A percentile compares a stretch with the other conserved stretches of the same genome.
These are phyloP conservation scores for Vaccinium macrocarpon DNA, from an alignment of 148 eudicot species.

Conservation along the genomic window DNA sequence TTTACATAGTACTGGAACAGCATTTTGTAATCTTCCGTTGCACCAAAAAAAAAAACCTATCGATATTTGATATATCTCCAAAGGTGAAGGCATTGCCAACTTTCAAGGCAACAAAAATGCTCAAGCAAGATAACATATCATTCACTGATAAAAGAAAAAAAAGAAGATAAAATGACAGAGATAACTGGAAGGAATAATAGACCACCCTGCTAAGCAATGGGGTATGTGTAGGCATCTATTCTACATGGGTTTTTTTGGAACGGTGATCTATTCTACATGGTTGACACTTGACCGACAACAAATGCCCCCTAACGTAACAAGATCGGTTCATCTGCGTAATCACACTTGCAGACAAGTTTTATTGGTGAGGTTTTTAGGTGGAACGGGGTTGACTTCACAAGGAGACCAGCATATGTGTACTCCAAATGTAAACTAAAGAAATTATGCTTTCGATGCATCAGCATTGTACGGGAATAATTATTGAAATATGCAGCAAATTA, in stretches of 20 bases:
- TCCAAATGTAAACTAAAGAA: background rate
- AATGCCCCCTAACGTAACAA: too few relatives aligned
- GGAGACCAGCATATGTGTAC: background rate
- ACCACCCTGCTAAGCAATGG: background rate
- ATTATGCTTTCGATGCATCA: background rate
- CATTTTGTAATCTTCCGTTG: background rate
- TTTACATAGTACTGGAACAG: background rate
- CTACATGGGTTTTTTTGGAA: too few relatives aligned
- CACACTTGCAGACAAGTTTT: background rate
- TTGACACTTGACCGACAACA: too few relatives aligned
- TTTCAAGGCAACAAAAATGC: background rate
- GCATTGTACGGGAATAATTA: background rate
- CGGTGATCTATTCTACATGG: too few relatives aligned
- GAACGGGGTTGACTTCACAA: background rate
- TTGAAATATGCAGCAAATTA: background rate
- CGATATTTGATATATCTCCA: too few relatives aligned
- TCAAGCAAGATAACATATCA: background rate
- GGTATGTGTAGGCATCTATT: too few relatives aligned
- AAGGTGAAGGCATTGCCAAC: background rate
- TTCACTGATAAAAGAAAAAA: too few relatives aligned
- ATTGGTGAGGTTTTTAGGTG: background rate
- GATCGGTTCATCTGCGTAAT: too few relatives aligned
- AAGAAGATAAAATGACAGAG: too few relatives aligned
- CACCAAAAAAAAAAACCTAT: too few relatives aligned
- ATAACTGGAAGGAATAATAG: background rate